Evolutionary conservation across 2,329 filamentous ascomycete species (phyloP).

Genomic region (Talaromyces sp.): DNA sequence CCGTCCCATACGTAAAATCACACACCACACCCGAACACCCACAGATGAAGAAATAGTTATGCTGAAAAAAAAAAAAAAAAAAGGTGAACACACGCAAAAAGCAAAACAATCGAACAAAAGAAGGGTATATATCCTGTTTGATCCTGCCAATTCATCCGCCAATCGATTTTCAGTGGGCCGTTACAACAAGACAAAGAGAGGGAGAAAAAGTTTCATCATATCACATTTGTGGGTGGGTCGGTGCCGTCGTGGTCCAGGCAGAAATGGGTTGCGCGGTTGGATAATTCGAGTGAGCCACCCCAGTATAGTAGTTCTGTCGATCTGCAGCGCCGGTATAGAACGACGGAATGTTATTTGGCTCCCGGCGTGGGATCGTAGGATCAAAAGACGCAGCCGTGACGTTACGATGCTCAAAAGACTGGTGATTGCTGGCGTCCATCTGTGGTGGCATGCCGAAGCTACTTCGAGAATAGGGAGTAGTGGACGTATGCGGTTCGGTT

Average conservation of each 20-base stretch:
- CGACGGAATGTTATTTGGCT: conserved; percentile 33
- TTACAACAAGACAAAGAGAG: conserved; percentile 6
- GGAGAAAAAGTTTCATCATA: conserved; percentile 2
- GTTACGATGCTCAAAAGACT: conserved; percentile 32
- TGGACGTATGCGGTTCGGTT: conserved; percentile 37
- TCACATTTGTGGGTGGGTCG: conserved; percentile 40
- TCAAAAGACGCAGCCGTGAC: conserved; percentile 30
- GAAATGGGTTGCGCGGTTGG: conserved; percentile 31
- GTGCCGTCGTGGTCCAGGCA: conserved; percentile 38
- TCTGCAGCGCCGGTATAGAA: conserved; percentile 35
- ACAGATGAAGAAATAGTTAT: conserved; percentile 1
- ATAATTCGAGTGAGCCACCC: conserved; percentile 32
- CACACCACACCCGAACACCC: conserved; percentile 12
- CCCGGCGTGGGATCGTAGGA: conserved; percentile 33
- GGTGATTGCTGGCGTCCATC: conserved; percentile 29
- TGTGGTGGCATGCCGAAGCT: conserved; percentile 37
- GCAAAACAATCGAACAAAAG: background rate
- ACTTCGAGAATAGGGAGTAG: conserved; percentile 35
- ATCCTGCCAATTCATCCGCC: conserved; percentile 9
- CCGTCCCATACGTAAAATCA: conserved; percentile 6
- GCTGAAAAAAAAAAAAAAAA: background rate
- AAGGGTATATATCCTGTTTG: conserved; percentile 17
- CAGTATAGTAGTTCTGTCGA: conserved; percentile 35
- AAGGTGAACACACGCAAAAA: background rate
- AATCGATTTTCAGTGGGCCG: conserved; percentile 12